These are phyloP conservation scores for Pistacia vera DNA, from an alignment of 345 rosid genomes.

Conservation along the genomic window DNA sequence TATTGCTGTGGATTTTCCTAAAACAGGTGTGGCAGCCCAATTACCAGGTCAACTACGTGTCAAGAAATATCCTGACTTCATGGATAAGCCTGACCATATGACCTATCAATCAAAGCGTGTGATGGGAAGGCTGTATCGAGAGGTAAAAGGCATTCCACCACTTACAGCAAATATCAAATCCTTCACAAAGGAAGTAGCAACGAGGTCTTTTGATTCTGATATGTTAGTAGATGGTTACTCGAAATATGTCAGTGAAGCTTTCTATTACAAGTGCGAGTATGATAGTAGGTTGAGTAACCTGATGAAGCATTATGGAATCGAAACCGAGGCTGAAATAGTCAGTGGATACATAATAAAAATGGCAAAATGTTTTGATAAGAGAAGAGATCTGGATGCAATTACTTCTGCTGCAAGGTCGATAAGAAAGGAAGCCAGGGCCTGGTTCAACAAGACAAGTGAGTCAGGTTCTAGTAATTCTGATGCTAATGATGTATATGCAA, in stretches of 20 bases:
- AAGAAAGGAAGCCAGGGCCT: slow-evolving; percentile 46
- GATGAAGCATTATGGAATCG: slow-evolving; percentile 52
- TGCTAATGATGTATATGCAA: slow-evolving; percentile 27
- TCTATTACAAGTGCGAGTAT: slow-evolving; percentile 34
- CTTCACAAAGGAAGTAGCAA: slow-evolving; percentile 40
- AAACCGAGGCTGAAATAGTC: slow-evolving; percentile 48
- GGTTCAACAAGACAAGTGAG: slow-evolving; percentile 37
- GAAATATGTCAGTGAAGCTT: slow-evolving; percentile 37
- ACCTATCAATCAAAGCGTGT: slow-evolving; percentile 37
- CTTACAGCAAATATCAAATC: slow-evolving; percentile 22
- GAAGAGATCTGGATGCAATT: slow-evolving; percentile 42
- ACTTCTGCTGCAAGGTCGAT: slow-evolving; percentile 37
- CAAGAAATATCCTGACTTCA: slow-evolving; percentile 45
- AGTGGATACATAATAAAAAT: slow-evolving; percentile 42
- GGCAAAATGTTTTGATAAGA: slow-evolving; percentile 39
- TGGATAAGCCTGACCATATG: slow-evolving; percentile 43
- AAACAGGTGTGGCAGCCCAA: slow-evolving; percentile 48
- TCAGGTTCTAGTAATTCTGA: slow-evolving; percentile 11
- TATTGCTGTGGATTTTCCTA: slow-evolving; percentile 46
- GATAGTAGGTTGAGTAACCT: slow-evolving; percentile 42
- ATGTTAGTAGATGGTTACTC: slow-evolving; percentile 48
- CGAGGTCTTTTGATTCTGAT: slow-evolving; percentile 39
- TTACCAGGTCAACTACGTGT: slow-evolving; percentile 30
- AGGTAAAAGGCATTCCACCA: slow-evolving; percentile 38
- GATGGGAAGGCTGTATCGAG: slow-evolving; percentile 51